phyloP scores from a whole-genome alignment of 208 protist genomes.

The Trypanosoma grayi region DNA sequence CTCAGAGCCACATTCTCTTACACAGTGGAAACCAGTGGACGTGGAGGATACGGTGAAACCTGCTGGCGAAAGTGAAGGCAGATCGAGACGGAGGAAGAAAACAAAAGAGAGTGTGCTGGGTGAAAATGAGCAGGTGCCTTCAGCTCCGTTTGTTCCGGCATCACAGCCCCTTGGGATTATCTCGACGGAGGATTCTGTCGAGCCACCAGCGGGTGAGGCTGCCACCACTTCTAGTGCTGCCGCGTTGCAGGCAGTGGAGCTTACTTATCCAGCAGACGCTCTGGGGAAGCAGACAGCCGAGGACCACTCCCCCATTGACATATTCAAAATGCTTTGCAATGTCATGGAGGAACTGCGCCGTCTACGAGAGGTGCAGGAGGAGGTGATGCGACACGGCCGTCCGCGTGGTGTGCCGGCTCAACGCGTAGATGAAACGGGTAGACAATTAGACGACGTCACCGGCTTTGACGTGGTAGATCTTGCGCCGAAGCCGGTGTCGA shows the following conservation, averaged over 20 bases:
- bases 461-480: constrained; percentile 67
- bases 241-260: not conserved
- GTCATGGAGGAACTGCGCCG: constrained; percentile 72
- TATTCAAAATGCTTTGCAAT: constrained; percentile 81
- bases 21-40: not conserved
- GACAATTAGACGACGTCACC: constrained; percentile 30
- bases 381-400: constrained; percentile 28
- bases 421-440: not conserved
- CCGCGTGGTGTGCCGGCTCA: not conserved
- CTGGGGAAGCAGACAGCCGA: not conserved
- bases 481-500: constrained; percentile 51
- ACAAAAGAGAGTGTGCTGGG: not conserved
- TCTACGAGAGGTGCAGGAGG: constrained; percentile 61
- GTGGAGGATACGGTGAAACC: not conserved
- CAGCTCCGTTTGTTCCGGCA: not conserved
- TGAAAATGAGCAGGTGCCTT: not conserved
- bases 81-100: not conserved
- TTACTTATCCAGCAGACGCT: constrained; percentile 23
- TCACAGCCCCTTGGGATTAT: constrained; percentile 15
- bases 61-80: not conserved
- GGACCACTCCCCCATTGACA: constrained; percentile 19
- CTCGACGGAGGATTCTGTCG: constrained; percentile 20
- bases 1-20: not conserved
- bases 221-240: constrained; percentile 8
- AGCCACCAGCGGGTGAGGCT: not conserved